Percentiles rank a stretch among this genome's conserved stretches.
These are phyloP conservation scores for Rhododendron ovatum DNA, from an alignment of 148 eudicot genomes.

Conservation along the genomic window DNA sequence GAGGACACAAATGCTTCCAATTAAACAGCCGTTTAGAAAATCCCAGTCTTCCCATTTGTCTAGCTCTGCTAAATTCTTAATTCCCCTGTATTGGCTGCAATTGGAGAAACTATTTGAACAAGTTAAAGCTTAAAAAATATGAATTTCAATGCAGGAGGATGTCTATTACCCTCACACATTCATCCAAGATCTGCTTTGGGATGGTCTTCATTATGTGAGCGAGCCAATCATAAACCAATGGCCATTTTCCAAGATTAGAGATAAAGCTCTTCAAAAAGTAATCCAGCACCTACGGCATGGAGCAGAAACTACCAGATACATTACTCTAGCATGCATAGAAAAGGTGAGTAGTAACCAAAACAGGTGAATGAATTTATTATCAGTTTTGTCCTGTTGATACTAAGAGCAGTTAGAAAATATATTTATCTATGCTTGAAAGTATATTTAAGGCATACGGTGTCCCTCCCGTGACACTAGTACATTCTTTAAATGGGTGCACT, in stretches of 20 bases:
- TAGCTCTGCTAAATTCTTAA: not conserved
- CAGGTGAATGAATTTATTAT: not conserved
- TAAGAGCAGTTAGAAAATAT: too few species aligned
- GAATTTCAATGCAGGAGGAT: constrained; percentile 17
- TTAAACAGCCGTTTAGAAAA: not conserved
- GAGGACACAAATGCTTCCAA: not conserved
- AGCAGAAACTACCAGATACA: constrained; percentile 10
- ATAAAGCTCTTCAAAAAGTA: not conserved
- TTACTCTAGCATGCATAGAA: constrained; percentile 6
- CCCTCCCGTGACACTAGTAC: too few species aligned
- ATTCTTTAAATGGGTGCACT: too few species aligned
- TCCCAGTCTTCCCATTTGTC: not conserved
- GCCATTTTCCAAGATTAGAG: constrained; percentile 15
- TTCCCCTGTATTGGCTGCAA: not conserved
- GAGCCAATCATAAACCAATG: constrained; percentile 3
- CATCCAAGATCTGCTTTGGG: constrained; percentile 19
- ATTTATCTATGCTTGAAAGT: not conserved
- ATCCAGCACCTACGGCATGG: constrained; percentile 9
- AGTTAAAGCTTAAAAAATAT: not conserved
- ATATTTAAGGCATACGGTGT: not conserved
- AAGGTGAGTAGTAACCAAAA: not conserved
- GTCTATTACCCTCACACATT: not conserved
- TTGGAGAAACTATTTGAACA: not conserved
- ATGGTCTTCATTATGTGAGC: constrained; percentile 5
- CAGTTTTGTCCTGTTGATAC: too few species aligned